Evolutionary conservation across 208 protist species (phyloP).

Genomic region (Trypanosoma caninum): DNA sequence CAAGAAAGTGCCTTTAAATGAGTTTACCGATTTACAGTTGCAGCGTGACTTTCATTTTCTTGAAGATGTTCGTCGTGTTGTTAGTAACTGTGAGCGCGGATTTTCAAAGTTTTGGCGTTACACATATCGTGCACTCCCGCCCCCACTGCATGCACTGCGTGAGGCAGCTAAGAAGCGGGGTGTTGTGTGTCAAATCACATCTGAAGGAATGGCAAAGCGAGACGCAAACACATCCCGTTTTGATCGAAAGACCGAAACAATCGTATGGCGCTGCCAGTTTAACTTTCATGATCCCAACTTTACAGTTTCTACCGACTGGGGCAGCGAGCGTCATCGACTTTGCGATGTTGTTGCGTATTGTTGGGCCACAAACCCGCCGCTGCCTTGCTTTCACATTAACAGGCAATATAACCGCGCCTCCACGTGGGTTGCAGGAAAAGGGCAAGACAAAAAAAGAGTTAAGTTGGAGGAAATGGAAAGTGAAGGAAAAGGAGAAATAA

Average conservation of each 20-base stretch:
- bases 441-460: neutral
- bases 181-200: slow-evolving; percentile 85
- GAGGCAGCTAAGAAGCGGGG: slow-evolving; percentile 74
- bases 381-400: slow-evolving; percentile 79
- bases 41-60: slow-evolving; percentile 82
- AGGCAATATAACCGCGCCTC: slow-evolving; percentile 72
- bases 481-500: slow-evolving; percentile 20
- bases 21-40: slow-evolving; percentile 71
- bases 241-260: slow-evolving; percentile 64
- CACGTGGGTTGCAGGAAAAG: slow-evolving; percentile 35
- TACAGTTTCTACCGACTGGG: slow-evolving; percentile 70
- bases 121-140: slow-evolving; percentile 63
- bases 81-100: slow-evolving; percentile 62
- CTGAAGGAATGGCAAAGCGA: slow-evolving; percentile 80
- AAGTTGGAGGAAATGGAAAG: slow-evolving; percentile 1
- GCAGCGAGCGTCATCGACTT: slow-evolving; percentile 68
- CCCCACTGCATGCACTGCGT: slow-evolving; percentile 67
- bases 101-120: slow-evolving; percentile 57
- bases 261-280: slow-evolving; percentile 84
- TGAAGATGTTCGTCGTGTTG: slow-evolving; percentile 61
- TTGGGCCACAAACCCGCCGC: slow-evolving; percentile 66
- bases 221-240: slow-evolving; percentile 78
- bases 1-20: slow-evolving; percentile 49
- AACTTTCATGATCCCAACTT: slow-evolving; percentile 49
- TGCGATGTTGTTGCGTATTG: slow-evolving; percentile 65